Base-by-base conservation (phyloP, 345 rosid genomes). In the Gossypium turneri region DNA sequence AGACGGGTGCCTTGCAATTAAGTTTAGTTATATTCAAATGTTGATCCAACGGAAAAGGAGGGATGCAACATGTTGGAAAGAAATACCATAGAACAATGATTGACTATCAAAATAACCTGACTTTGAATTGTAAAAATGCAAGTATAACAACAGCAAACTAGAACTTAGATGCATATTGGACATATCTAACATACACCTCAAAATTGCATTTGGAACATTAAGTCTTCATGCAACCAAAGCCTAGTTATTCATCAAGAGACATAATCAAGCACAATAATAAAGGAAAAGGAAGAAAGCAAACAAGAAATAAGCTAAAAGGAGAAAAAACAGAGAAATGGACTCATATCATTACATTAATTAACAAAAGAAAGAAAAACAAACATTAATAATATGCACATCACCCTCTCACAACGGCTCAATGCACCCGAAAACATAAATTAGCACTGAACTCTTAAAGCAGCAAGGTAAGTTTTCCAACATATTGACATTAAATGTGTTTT, bases 121-220 rank as follows among this genome's bases (percentile, higher is more conserved):
- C 45, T 69, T 69, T 38, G 10, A 15, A 25, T 70, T 51, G 47
- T 50, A 51, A 66, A 66, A 51, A 51, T 10, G 22, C 60, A 70
- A 70, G 25, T 16, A 69, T 24, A 69, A 48, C 58, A 13, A 70
- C 43, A 50, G 16, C 73, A 50, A 70, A 51, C 45, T 20, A 66
- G 17, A 24, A 12, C 55, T 19, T 66, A 66, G 53, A 43, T n/a
- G 20, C 1, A 4, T 43, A 9, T 7, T 16, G 50, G 25, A 1
- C 59, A 19, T 45, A 66, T 45, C 71, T 20, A 45, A 67, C 55
- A 67, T 47, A 22, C 13, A 67, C 19, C 72, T 7, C 24, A 47
- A 52, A 20, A 20, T 34, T 20, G 12, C 72, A 66, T 20, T 45
- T 22, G 50, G 29, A 47, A 22, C 41, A 67, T 12, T 47, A 24